Conservation (phyloP, 2,329 filamentous ascomycete species). For the Plenodomus lindquistii region DNA sequence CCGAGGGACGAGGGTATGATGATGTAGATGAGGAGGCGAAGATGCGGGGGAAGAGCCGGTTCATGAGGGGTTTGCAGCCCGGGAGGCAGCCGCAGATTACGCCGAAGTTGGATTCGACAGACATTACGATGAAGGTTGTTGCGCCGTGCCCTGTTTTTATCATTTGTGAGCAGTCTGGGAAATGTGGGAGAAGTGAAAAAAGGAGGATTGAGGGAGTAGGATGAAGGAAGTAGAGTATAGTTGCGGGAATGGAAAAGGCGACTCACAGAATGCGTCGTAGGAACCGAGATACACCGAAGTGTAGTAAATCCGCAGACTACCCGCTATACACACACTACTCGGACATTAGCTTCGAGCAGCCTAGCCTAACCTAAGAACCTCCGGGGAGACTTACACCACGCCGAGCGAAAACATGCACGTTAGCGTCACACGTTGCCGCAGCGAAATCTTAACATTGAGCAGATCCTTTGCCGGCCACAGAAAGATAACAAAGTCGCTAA, state of each 20-base stretch:
- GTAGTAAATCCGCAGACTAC: slow-evolving; percentile 36
- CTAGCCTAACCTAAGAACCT: neutral
- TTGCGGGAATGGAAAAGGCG: no score
- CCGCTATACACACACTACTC: slow-evolving; percentile 35
- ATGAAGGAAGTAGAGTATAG: no score
- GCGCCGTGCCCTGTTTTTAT: slow-evolving; percentile 31
- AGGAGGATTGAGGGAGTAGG: no score
- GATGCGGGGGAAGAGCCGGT: slow-evolving; percentile 27
- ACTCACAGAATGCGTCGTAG: slow-evolving; percentile 33
- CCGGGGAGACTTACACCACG: slow-evolving; percentile 19
- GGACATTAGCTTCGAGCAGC: slow-evolving; percentile 28
- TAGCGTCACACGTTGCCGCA: slow-evolving; percentile 32
- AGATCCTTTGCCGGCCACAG: slow-evolving; percentile 38
- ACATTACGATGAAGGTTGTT: slow-evolving; percentile 30
- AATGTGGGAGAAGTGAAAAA: no score
- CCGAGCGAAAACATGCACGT: slow-evolving; percentile 37
- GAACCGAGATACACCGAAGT: slow-evolving; percentile 28
- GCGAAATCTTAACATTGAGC: slow-evolving; percentile 28
- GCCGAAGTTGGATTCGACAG: slow-evolving; percentile 33
- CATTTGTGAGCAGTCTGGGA: no score
- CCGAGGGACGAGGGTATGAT: slow-evolving; percentile 9
- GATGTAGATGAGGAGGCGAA: slow-evolving; percentile 20
- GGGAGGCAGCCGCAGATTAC: slow-evolving; percentile 39
- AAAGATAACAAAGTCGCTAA: slow-evolving; percentile 40
- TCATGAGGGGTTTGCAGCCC: slow-evolving; percentile 38